Evolutionary conservation across 2,329 filamentous ascomycete genomes (phyloP).

Genomic region (Claviceps paspali): DNA sequence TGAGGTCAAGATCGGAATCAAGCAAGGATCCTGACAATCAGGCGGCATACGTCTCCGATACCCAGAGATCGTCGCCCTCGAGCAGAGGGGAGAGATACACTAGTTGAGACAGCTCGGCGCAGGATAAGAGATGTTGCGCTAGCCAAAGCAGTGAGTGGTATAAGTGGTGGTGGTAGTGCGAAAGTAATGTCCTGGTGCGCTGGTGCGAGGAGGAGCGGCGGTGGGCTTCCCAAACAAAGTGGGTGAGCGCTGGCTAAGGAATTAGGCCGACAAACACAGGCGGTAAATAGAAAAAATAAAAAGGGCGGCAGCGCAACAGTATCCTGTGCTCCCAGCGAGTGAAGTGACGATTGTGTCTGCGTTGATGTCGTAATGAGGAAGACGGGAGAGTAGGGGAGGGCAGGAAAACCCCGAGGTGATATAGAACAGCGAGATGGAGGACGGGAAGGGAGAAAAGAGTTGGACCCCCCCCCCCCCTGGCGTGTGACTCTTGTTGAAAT

Average conservation of each 20-base stretch:
- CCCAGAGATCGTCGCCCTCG: too few relatives aligned
- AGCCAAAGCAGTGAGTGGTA: background rate
- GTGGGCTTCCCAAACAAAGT: background rate
- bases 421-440: background rate
- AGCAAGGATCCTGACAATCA: too few relatives aligned
- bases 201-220: background rate
- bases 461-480: too few relatives aligned
- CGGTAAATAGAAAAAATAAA: too few relatives aligned
- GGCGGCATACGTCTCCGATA: too few relatives aligned
- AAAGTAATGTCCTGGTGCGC: background rate
- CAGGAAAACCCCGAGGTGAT: background rate
- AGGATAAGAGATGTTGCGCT: background rate
- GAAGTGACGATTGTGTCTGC: background rate
- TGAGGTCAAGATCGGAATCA: too few relatives aligned
- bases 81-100: too few relatives aligned
- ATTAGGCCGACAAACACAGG: too few relatives aligned
- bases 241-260: too few relatives aligned
- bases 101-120: background rate
- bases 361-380: too few relatives aligned
- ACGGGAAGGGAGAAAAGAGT: background rate
- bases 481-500: constrained; percentile 3
- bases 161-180: background rate
- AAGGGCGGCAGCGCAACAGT: too few relatives aligned
- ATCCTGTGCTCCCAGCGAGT: too few relatives aligned
- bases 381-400: background rate